Percentiles rank a stretch among this genome's conserved stretches.
phyloP scores from a whole-genome alignment of 192 early-diverging fungal genomes.

The Cetraspora pellucida region DNA sequence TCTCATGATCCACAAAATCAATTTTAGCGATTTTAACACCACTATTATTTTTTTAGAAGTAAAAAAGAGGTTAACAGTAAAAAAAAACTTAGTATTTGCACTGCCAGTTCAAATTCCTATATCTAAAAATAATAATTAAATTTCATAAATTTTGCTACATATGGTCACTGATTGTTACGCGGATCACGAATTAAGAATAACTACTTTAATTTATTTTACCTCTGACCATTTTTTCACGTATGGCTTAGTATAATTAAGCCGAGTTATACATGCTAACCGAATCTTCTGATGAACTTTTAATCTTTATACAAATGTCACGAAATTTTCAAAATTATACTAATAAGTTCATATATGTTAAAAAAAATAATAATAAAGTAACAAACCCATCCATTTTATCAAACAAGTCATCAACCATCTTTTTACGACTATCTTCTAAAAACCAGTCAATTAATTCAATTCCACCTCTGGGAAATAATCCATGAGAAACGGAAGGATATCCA shows the following conservation, averaged over 20 bases:
- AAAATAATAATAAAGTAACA: not conserved
- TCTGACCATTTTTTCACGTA: constrained; percentile 77
- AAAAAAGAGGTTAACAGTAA: no score
- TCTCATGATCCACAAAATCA: no score
- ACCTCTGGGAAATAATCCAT: constrained; percentile 69
- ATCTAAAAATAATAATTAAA: no score
- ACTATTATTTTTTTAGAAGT: no score
- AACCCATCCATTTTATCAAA: constrained; percentile 63
- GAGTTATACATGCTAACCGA: constrained; percentile 43
- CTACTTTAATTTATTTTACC: constrained; percentile 45
- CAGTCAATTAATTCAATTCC: constrained; percentile 71
- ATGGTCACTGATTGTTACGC: no score
- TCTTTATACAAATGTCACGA: not conserved
- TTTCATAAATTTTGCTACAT: no score
- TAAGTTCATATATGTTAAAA: not conserved
- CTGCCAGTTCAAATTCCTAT: no score
- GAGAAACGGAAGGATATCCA: constrained; percentile 71
- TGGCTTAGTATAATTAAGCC: constrained; percentile 76
- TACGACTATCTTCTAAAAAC: constrained; percentile 70
- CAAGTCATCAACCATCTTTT: constrained; percentile 61
- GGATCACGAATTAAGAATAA: no score
- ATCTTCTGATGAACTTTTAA: constrained; percentile 31
- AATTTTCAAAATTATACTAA: not conserved
- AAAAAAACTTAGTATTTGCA: no score
- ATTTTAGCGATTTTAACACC: no score